Evolutionary conservation across 2,329 filamentous ascomycete species (phyloP).

Genomic region (Talaromyces amestolkiae): DNA sequence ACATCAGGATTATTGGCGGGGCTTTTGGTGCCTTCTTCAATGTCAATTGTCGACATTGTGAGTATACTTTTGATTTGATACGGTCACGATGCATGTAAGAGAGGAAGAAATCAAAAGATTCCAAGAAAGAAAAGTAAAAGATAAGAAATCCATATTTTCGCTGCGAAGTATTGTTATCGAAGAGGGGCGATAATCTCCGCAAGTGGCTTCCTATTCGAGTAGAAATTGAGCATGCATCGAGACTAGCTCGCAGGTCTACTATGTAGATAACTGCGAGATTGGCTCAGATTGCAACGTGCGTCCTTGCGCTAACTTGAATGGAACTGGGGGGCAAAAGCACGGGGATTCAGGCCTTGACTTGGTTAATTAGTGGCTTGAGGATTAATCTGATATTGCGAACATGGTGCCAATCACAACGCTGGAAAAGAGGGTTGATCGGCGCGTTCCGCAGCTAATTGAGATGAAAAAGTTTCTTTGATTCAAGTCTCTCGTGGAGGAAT

Average conservation of each 20-base stretch:
- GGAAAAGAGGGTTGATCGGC: not conserved
- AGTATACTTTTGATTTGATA: not conserved
- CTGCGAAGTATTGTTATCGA: not conserved
- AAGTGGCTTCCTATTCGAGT: not conserved
- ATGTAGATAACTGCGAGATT: not conserved
- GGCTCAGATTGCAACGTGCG: not conserved
- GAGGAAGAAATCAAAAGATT: not conserved
- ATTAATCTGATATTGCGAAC: not conserved
- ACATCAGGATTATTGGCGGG: not conserved
- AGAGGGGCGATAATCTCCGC: not conserved
- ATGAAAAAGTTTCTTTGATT: not conserved
- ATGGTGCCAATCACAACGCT: not conserved
- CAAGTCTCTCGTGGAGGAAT: no score
- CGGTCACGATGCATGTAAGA: not conserved
- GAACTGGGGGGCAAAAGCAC: not conserved
- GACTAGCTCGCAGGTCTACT: not conserved
- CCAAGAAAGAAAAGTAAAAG: not conserved
- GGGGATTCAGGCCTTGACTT: not conserved
- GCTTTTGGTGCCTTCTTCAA: slow-evolving; percentile 3
- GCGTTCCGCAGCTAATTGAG: not conserved
- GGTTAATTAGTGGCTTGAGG: not conserved
- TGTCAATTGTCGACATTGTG: not conserved
- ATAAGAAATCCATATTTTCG: not conserved
- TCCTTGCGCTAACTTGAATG: not conserved
- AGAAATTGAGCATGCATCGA: slow-evolving; percentile 9